Evolutionary conservation across 352 stramenopile genomes (phyloP).

Genomic region (Elongisporangium senticosum): DNA sequence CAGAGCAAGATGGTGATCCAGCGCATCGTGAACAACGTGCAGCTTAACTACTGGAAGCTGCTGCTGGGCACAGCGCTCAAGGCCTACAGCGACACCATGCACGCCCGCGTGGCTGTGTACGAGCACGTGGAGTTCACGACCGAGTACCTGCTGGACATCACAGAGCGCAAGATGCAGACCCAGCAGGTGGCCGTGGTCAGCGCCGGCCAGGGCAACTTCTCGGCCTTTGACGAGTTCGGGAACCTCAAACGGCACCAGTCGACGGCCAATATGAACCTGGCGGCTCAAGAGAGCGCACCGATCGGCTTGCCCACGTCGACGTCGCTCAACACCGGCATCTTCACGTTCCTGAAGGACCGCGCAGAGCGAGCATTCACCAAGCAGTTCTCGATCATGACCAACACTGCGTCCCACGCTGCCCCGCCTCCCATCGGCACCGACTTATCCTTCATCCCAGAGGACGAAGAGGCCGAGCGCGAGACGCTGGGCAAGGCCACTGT

Average conservation of each 20-base stretch:
- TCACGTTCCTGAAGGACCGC: slow-evolving; percentile 72
- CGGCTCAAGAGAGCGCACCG: not conserved
- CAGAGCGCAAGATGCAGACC: slow-evolving; percentile 56
- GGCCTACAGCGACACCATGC: slow-evolving; percentile 55
- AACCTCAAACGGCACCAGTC: slow-evolving; percentile 59
- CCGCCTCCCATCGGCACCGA: slow-evolving; percentile 9
- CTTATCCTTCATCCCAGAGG: slow-evolving; percentile 39
- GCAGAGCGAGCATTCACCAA: slow-evolving; percentile 60
- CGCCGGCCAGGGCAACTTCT: slow-evolving; percentile 54
- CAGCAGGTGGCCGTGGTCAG: slow-evolving; percentile 47
- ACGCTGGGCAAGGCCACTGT: slow-evolving; percentile 12
- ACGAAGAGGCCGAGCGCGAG: slow-evolving; percentile 31
- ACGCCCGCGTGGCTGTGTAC: slow-evolving; percentile 55
- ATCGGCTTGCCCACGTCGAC: slow-evolving; percentile 7
- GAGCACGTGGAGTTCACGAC: slow-evolving; percentile 47
- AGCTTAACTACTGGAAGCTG: slow-evolving; percentile 55
- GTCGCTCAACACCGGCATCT: slow-evolving; percentile 63
- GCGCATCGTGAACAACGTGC: slow-evolving; percentile 54
- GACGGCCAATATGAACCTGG: slow-evolving; percentile 5
- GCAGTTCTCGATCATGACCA: slow-evolving; percentile 48
- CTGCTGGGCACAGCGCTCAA: slow-evolving; percentile 45
- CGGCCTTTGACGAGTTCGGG: slow-evolving; percentile 73
- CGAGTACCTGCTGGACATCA: slow-evolving; percentile 67
- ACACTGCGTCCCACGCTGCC: slow-evolving; percentile 12
- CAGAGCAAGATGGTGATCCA: slow-evolving; percentile 43